phyloP scores from a whole-genome alignment of 306 rosid genomes.

The Quercus rubra region DNA sequence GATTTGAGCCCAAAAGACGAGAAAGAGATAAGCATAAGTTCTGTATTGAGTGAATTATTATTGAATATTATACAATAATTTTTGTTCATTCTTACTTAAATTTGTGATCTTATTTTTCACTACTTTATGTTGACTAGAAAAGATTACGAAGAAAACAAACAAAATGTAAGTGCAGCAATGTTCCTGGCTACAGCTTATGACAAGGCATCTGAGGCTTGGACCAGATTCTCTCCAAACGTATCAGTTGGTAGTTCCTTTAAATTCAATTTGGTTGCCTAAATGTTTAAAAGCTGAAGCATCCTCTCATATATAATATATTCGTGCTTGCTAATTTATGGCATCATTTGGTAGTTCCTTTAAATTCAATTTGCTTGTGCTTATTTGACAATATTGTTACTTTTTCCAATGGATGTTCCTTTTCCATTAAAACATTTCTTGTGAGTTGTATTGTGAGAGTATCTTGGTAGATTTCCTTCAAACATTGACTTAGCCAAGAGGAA shows the following conservation, averaged over 20 bases:
- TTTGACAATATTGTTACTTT: too few relatives aligned
- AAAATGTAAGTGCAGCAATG: constrained; percentile 51
- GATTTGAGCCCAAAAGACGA: constrained; percentile 49
- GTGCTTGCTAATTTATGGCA: not conserved
- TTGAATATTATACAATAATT: not conserved
- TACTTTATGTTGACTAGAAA: constrained; percentile 61
- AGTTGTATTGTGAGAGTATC: not conserved
- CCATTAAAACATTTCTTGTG: not conserved
- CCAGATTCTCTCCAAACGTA: constrained; percentile 61
- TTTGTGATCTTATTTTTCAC: not conserved
- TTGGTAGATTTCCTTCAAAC: not conserved
- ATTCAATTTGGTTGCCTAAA: constrained; percentile 1
- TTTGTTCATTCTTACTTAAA: not conserved
- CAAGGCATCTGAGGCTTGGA: constrained; percentile 86
- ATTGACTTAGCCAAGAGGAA: not conserved
- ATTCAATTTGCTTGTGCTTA: not conserved
- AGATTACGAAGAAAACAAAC: constrained; percentile 46
- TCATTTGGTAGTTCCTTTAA: not conserved
- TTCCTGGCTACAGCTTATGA: constrained; percentile 82
- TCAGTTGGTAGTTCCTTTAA: constrained; percentile 41
- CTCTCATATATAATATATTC: not conserved
- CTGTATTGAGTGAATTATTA: constrained; percentile 6
- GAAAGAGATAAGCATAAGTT: constrained; percentile 79
- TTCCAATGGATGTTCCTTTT: not conserved
- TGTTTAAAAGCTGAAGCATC: not conserved